Evolutionary conservation across 192 early-diverging fungal species (phyloP), one percentile per base, ranked within the genome.

Genomic region (Umbelopsis vinacea): DNA sequence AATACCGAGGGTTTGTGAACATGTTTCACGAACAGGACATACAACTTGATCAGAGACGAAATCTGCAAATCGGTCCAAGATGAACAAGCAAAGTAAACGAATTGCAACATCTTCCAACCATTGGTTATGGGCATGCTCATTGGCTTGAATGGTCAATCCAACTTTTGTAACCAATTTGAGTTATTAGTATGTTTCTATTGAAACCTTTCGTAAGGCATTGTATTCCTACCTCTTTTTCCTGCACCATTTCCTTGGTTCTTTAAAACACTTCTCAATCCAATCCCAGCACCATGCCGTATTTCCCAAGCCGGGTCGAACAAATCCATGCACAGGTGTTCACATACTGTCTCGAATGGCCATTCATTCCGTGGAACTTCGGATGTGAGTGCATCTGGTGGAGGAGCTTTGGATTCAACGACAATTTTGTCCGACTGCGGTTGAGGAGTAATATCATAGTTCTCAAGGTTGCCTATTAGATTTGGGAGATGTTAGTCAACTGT

Each of bases 21-120:
- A 96, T 0, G 96, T 97, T 77, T 99, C 97, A 54, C 97, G 89
- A 11, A 99, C 97, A 9, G 97, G 97, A 6, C 92, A 92, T 38
- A 97, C 94, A 3, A 96, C 95, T 73, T 95, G 94, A 79, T 98
- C 97, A 7, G 93, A 91, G 22, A 96, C 93, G 81, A 96, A 99
- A 82, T 99, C 98, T 7, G 92, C 94, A 77, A 99, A 99, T 21
- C 96, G 87, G 79, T 99, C 98, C 69, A 98, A 81, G 6, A 93
- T 90, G 71, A 99, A 92, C 15, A 99, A 95, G 73, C 95, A 97
- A 29, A 97, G 74, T n/a, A 99, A 82, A 17, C 95, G 89, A 26
- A 97, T 92, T 1, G 90, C 87, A 15, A 95, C 80, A 79, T 99
- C 96, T 71, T 97, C 94, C 6, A 98, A 81, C 84, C 91, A 96